Percentiles rank a stretch among this genome's conserved stretches.
These are phyloP conservation scores for Acanthochlamys bracteata DNA, from an alignment of 106 monocot genomes.

Conservation along the genomic window DNA sequence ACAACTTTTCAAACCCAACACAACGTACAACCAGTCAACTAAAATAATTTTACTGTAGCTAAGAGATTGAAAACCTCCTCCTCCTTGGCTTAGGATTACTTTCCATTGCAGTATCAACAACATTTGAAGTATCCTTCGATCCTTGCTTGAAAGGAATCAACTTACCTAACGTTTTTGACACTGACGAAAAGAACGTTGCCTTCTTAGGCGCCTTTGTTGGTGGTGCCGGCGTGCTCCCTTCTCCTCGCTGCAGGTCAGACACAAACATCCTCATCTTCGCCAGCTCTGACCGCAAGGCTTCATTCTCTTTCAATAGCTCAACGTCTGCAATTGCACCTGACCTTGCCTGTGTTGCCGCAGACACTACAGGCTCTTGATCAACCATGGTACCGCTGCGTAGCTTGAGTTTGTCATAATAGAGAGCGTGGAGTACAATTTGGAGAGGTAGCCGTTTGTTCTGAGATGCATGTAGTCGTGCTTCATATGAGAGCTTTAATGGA, in stretches of 20 bases:
- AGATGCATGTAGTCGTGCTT: constrained; percentile 76
- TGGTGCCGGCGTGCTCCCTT: constrained; percentile 6
- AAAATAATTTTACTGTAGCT: background rate
- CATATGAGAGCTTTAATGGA: constrained; percentile 74
- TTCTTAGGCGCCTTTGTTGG: constrained; percentile 29
- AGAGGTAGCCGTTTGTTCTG: constrained; percentile 95
- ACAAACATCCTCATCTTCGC: constrained; percentile 58
- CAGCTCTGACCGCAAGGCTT: constrained; percentile 57
- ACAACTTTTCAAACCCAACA: too few species aligned
- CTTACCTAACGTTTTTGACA: constrained; percentile 66
- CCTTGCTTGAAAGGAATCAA: constrained; percentile 66
- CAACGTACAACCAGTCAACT: too few species aligned
- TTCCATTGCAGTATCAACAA: constrained; percentile 13
- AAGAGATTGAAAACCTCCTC: constrained; percentile 83
- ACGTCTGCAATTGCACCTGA: constrained; percentile 16
- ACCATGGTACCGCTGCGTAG: constrained; percentile 38
- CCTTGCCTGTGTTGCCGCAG: background rate
- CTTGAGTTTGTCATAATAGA: constrained; percentile 89
- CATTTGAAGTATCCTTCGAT: constrained; percentile 61
- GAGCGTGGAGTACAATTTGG: constrained; percentile 62
- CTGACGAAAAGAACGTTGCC: constrained; percentile 43
- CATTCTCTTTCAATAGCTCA: constrained; percentile 62
- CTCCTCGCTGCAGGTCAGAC: constrained; percentile 34
- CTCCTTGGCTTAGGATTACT: constrained; percentile 35
- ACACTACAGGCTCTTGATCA: background rate